Percentiles rank a stretch among this genome's conserved stretches.
phyloP scores from a whole-genome alignment of 352 stramenopile species.

The Phytophthora cryptogea region DNA sequence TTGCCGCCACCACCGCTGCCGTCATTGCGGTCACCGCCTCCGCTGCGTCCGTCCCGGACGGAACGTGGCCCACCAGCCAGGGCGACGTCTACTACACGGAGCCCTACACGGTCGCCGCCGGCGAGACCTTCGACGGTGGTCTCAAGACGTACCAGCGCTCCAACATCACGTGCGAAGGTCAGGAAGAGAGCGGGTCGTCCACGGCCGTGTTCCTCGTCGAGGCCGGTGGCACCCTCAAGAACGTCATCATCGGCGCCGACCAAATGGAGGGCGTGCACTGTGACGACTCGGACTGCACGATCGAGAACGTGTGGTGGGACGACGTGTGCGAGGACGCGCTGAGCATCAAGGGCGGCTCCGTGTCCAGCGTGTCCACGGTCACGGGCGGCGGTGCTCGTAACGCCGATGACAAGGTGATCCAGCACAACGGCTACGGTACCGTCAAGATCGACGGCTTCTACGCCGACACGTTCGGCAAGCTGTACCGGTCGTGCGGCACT shows the following conservation, averaged over 20 bases:
- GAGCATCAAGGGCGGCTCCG: constrained; percentile 45
- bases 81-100: constrained; percentile 28
- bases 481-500: constrained; percentile 39
- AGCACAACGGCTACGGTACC: constrained; percentile 34
- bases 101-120: constrained; percentile 39
- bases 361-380: constrained; percentile 35
- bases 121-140: constrained; percentile 52
- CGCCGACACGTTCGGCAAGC: constrained; percentile 47
- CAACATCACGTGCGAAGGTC: constrained; percentile 43
- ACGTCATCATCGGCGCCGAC: constrained; percentile 54
- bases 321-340: constrained; percentile 54
- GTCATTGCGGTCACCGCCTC: constrained; percentile 6
- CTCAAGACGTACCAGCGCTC: constrained; percentile 65
- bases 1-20: background rate
- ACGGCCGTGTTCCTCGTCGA: constrained; percentile 46
- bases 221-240: constrained; percentile 50
- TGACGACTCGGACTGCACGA: constrained; percentile 40
- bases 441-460: constrained; percentile 56
- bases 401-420: constrained; percentile 57
- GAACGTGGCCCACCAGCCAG: constrained; percentile 30
- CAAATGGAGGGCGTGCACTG: constrained; percentile 58
- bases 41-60: constrained; percentile 24
- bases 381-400: constrained; percentile 43
- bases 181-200: constrained; percentile 31
- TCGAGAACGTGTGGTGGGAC: constrained; percentile 64